Evolutionary conservation across 2,329 filamentous ascomycete species (phyloP).

Genomic region (Cladobotryum mycophilum): DNA sequence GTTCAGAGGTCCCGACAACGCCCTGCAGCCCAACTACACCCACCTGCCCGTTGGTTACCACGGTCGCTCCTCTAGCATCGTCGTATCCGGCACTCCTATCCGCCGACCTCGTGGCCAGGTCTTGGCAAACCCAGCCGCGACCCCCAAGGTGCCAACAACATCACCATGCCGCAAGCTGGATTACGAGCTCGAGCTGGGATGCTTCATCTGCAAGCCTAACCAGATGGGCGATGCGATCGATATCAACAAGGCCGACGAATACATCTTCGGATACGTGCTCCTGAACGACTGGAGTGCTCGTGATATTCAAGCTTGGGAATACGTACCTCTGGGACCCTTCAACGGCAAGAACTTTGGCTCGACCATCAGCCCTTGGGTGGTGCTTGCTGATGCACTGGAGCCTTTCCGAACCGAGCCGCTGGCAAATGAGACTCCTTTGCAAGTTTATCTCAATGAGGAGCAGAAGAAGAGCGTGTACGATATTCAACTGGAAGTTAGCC

Average conservation of each 20-base stretch:
- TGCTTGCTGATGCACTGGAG: slow-evolving; percentile 52
- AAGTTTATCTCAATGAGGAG: slow-evolving; percentile 50
- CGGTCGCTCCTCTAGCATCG: slow-evolving; percentile 68
- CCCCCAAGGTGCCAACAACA: slow-evolving; percentile 51
- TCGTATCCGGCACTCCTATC: slow-evolving; percentile 67
- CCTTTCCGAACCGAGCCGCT: slow-evolving; percentile 18
- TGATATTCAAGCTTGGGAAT: slow-evolving; percentile 57
- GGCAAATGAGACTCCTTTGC: slow-evolving; percentile 29
- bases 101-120: slow-evolving; percentile 70
- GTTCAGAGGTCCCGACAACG: slow-evolving; percentile 67
- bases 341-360: slow-evolving; percentile 58
- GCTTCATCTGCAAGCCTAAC: slow-evolving; percentile 64
- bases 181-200: slow-evolving; percentile 72
- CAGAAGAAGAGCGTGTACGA: slow-evolving; percentile 29
- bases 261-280: slow-evolving; percentile 64
- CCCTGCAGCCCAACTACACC: slow-evolving; percentile 74
- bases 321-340: slow-evolving; percentile 55
- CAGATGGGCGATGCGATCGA: slow-evolving; percentile 59
- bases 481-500: slow-evolving; percentile 33
- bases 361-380: slow-evolving; percentile 55
- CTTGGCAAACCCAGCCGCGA: slow-evolving; percentile 40
- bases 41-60: slow-evolving; percentile 79
- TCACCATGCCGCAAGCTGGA: slow-evolving; percentile 59
- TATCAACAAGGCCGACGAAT: slow-evolving; percentile 59
- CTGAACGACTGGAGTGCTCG: slow-evolving; percentile 60